Base-by-base conservation (phyloP, 2,329 filamentous ascomycete genomes). In the Apiospora sp. region DNA sequence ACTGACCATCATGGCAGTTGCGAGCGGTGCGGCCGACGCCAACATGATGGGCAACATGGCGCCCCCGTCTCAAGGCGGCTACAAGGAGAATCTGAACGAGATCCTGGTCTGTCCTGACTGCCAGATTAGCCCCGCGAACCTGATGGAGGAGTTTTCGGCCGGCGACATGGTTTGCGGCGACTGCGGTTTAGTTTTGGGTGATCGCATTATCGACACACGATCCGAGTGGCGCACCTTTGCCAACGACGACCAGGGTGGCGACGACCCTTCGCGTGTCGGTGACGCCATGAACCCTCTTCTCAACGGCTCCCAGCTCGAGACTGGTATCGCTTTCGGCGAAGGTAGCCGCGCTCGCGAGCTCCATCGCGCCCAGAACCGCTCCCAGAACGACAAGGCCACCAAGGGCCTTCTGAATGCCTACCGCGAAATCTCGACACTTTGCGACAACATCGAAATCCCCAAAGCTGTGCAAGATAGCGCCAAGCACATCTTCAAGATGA, bases 211-310 rank as follows among this genome's bases (percentile, higher is more conserved):
- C 80, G 97, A 99, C 81, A 97, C 94, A 74, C 93, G 97, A 75
- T 98, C 95, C 68, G 96, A 99, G 85, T 99, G 96, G 96, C 94
- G 96, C 81, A 99, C 96, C 0, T 99, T 99, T 85, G 95, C 95
- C 81, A 98, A 98, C 81, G 96, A 99, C 80, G 97, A 99, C 81
- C 94, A 98, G 82, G 94, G 94, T 79, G 95, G 94, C 80, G 97
- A 98, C 78, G 96, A 99, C 77, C 96, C 97, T 5, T 98, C 95
- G 73, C 96, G 96, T 94, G 96, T 99, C 76, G 96, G 96, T 86
- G 96, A 98, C 78, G 94, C 93, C 7, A 92, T 93, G 74, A 98
- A 98, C 80, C 92, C 94, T 71, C 91, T 99, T 61, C 89, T 98
- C 72, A 95, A 97, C 79, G 95, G 95, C 72, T 93, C 94, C 75